Conservation (phyloP, 1,284 basidiomycete species). For the Vanrija pseudolonga region DNA sequence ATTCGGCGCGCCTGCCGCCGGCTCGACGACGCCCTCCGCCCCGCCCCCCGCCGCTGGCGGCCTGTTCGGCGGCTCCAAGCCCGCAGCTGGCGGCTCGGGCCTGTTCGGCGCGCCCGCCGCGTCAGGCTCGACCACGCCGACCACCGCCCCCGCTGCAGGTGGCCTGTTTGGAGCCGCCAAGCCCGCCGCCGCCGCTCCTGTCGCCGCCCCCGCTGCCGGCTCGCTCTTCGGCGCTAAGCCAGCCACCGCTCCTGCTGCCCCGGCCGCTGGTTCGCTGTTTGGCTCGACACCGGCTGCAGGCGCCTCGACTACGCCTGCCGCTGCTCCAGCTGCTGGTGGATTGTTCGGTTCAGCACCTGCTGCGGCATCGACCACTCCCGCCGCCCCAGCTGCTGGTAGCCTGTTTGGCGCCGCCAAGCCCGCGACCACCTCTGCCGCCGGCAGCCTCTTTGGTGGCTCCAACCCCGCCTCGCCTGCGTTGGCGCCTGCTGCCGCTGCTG, state of each 20-base stretch:
- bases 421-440: conserved; percentile 15
- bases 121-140: neutral
- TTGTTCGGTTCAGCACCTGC: conserved; percentile 25
- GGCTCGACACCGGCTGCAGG: conserved; percentile 20
- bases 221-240: conserved; percentile 14
- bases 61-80: conserved; percentile 25
- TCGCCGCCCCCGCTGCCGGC: conserved; percentile 8
- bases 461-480: neutral
- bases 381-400: conserved; percentile 20
- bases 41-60: conserved; percentile 26
- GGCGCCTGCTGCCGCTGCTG: conserved; percentile 8
- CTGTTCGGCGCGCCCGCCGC: conserved; percentile 29
- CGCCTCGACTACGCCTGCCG: conserved; percentile 4
- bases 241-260: conserved; percentile 14
- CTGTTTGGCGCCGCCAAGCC: too few relatives aligned
- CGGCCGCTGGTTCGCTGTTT: conserved; percentile 22
- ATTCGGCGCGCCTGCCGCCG: conserved; percentile 26
- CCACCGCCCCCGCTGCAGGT: conserved; percentile 21
- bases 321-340: conserved; percentile 20
- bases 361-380: conserved; percentile 15
- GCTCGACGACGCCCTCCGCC: conserved; percentile 34
- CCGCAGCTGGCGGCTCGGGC: neutral
- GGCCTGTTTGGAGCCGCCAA: conserved; percentile 30
- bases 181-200: neutral
- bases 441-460: conserved; percentile 18